phyloP scores from a whole-genome alignment of 305 asterid genomes.

The Fraxinus ornus region DNA sequence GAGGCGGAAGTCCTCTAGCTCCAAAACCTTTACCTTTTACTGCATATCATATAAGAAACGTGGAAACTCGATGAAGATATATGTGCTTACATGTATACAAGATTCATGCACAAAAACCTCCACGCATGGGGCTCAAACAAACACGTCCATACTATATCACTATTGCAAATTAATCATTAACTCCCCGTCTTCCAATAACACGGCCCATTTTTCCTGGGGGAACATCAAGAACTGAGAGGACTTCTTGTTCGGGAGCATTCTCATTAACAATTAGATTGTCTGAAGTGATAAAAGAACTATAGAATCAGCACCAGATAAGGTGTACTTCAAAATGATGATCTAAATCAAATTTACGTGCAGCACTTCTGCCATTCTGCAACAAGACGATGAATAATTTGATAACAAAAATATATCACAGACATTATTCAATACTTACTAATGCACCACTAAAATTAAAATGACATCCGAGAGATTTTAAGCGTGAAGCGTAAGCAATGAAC shows the following conservation, averaged over 20 bases:
- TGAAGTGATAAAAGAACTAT: constrained; percentile 35
- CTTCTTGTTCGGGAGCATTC: constrained; percentile 73
- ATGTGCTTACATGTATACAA: neutral
- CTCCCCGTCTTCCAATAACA: constrained; percentile 84
- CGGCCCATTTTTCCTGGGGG: constrained; percentile 90
- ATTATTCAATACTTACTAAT: neutral
- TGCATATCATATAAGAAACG: neutral
- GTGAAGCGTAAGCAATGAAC: neutral
- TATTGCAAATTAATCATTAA: neutral
- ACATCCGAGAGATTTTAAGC: neutral
- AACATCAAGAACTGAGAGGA: constrained; percentile 78
- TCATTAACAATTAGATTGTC: constrained; percentile 48
- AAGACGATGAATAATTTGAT: constrained; percentile 4
- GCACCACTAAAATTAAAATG: neutral
- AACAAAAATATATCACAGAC: neutral
- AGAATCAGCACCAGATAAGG: constrained; percentile 24
- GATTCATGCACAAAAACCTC: neutral
- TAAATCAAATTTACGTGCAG: neutral
- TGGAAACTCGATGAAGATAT: neutral
- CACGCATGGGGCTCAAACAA: neutral
- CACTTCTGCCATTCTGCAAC: constrained; percentile 3
- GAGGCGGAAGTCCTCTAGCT: neutral
- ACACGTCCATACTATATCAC: neutral
- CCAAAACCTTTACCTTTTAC: neutral
- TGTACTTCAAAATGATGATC: neutral